These are phyloP conservation scores for Malania oleifera DNA, from an alignment of 164 flowering plant genomes.

Conservation along the genomic window DNA sequence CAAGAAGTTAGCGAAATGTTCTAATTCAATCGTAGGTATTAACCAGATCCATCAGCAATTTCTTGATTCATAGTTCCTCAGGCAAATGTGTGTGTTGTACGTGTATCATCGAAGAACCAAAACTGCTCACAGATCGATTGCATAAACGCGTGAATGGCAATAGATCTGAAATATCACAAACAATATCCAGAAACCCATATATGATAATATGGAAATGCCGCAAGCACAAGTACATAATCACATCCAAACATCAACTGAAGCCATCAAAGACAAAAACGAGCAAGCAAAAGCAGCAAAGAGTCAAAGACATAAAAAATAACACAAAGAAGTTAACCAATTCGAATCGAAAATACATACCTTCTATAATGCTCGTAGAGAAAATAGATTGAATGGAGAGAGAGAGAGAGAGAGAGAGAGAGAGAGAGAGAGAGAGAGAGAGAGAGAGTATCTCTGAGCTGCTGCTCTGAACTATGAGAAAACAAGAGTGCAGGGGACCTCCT, in stretches of 20 bases:
- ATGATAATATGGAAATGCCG: too few relatives aligned
- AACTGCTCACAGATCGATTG: neutral
- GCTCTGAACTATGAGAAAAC: neutral
- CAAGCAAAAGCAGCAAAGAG: too few relatives aligned
- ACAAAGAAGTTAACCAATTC: neutral
- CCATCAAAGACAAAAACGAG: too few relatives aligned
- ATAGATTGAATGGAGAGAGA: neutral
- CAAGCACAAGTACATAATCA: too few relatives aligned
- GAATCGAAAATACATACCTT: slow-evolving; percentile 10
- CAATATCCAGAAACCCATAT: too few relatives aligned
- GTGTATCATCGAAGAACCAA: too few relatives aligned
- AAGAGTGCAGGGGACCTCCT: neutral
- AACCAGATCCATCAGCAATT: neutral
- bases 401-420: neutral
- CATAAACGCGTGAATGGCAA: neutral
- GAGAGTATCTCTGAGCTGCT: neutral
- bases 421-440: slow-evolving; percentile 1
- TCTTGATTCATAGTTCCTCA: neutral
- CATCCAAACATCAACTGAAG: too few relatives aligned
- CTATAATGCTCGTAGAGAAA: neutral
- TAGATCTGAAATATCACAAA: neutral
- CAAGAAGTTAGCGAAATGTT: too few relatives aligned
- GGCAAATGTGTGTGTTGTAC: too few relatives aligned
- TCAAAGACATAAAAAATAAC: too few relatives aligned
- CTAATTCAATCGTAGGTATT: neutral